Conservation (phyloP, 495 filamentous ascomycete genomes). For the Xylaria palmicola region DNA sequence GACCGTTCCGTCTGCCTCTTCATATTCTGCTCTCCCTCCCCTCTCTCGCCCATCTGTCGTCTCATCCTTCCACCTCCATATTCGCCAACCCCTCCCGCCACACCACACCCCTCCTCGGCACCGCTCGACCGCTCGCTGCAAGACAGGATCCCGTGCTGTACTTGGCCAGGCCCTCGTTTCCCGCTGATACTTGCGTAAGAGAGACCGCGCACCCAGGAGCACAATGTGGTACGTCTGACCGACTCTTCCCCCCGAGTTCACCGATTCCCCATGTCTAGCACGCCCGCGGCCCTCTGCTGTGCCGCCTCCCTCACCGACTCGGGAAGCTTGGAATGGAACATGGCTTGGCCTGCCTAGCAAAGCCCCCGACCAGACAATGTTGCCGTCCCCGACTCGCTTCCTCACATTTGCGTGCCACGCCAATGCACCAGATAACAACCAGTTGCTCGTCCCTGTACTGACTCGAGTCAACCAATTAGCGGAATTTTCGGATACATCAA, state of each 20-base stretch:
- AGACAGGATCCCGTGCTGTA: neutral
- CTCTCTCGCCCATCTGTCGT: neutral
- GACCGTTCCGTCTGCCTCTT: neutral
- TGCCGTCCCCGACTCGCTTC: neutral
- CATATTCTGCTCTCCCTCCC: neutral
- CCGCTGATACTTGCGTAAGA: neutral
- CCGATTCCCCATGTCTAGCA: neutral
- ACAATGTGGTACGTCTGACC: constrained; percentile 18
- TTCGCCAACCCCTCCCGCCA: neutral
- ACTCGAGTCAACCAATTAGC: constrained; percentile 50
- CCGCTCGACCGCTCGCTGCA: neutral
- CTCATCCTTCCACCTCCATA: neutral
- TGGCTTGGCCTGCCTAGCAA: neutral
- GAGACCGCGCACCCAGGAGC: constrained; percentile 8
- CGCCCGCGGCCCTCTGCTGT: neutral
- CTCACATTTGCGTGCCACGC: neutral
- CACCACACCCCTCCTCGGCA: neutral
- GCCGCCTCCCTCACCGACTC: constrained; percentile 5
- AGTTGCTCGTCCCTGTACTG: constrained; percentile 16
- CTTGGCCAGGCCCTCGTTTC: neutral
- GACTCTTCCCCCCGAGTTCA: constrained; percentile 4
- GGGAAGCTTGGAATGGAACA: neutral
- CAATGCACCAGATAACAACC: neutral
- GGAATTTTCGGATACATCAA: constrained; percentile 99
- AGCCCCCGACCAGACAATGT: neutral